These are phyloP conservation scores for Xylaria sp. DNA, from an alignment of 2,329 filamentous ascomycete species.

Conservation along the genomic window DNA sequence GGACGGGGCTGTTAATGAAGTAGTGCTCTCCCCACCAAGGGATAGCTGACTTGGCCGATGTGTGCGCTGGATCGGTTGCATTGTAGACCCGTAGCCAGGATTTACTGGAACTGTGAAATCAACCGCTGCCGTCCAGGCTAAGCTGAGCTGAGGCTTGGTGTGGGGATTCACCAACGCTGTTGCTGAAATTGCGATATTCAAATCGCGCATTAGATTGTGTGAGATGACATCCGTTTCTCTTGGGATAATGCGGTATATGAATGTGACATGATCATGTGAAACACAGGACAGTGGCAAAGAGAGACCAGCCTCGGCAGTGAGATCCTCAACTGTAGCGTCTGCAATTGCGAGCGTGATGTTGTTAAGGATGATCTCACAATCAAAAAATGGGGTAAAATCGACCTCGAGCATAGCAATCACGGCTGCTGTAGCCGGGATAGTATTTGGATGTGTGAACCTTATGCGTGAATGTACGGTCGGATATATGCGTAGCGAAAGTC, in stretches of 20 bases:
- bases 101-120: slow-evolving; percentile 76
- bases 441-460: slow-evolving; percentile 73
- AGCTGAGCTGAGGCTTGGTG: slow-evolving; percentile 66
- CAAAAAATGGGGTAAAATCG: slow-evolving; percentile 76
- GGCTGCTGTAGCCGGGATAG: slow-evolving; percentile 65
- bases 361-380: slow-evolving; percentile 72
- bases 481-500: slow-evolving; percentile 70
- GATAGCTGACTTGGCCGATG: slow-evolving; percentile 73
- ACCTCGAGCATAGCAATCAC: slow-evolving; percentile 78
- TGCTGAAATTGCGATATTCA: slow-evolving; percentile 71
- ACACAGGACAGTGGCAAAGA: slow-evolving; percentile 69
- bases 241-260: slow-evolving; percentile 74
- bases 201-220: slow-evolving; percentile 61
- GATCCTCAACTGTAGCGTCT: slow-evolving; percentile 67
- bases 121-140: slow-evolving; percentile 74
- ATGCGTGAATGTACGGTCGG: slow-evolving; percentile 79
- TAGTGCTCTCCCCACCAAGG: slow-evolving; percentile 64
- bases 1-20: slow-evolving; percentile 67
- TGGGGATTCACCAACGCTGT: slow-evolving; percentile 65
- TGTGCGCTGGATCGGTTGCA: slow-evolving; percentile 68
- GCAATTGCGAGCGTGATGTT: slow-evolving; percentile 66
- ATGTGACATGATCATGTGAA: slow-evolving; percentile 78
- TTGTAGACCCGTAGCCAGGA: slow-evolving; percentile 67
- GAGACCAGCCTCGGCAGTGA: slow-evolving; percentile 62
- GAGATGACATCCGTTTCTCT: slow-evolving; percentile 56